Conservation (phyloP, 2,329 filamentous ascomycete species). For the Cladophialophora exuberans region DNA sequence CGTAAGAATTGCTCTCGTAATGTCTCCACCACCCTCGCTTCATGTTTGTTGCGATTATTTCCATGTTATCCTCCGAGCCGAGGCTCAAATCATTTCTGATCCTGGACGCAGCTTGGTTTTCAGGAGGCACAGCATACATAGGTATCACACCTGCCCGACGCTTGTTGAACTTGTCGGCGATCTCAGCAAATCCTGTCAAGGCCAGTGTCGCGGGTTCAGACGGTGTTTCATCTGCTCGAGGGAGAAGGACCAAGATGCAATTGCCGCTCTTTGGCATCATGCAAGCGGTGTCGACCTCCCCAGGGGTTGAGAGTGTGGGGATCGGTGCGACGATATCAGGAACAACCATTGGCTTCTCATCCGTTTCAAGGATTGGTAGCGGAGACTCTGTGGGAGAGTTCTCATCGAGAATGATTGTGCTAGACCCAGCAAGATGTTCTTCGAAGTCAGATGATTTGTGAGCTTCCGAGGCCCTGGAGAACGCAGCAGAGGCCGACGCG, state of each 20-base stretch:
- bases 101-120: constrained; percentile 59
- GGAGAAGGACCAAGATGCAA: constrained; percentile 77
- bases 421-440: constrained; percentile 52
- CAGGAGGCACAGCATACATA: constrained; percentile 72
- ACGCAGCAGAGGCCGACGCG: constrained; percentile 51
- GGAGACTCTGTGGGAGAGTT: constrained; percentile 59
- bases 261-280: constrained; percentile 75
- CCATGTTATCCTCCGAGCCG: constrained; percentile 56
- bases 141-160: constrained; percentile 75
- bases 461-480: constrained; percentile 55
- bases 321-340: constrained; percentile 66
- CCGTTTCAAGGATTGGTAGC: constrained; percentile 50
- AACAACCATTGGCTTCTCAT: constrained; percentile 50
- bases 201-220: constrained; percentile 52
- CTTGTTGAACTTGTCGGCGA: constrained; percentile 74
- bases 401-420: constrained; percentile 53
- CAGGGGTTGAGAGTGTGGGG: constrained; percentile 63
- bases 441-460: constrained; percentile 55
- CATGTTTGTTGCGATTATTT: constrained; percentile 81
- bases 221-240: constrained; percentile 55
- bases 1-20: constrained; percentile 62
- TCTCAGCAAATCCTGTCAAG: constrained; percentile 67
- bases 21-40: constrained; percentile 85
- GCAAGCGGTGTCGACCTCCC: constrained; percentile 71
- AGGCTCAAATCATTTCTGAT: constrained; percentile 68